These are phyloP conservation scores for Teratosphaeria nubilosa DNA, from an alignment of 2,329 filamentous ascomycete species.

Conservation along the genomic window DNA sequence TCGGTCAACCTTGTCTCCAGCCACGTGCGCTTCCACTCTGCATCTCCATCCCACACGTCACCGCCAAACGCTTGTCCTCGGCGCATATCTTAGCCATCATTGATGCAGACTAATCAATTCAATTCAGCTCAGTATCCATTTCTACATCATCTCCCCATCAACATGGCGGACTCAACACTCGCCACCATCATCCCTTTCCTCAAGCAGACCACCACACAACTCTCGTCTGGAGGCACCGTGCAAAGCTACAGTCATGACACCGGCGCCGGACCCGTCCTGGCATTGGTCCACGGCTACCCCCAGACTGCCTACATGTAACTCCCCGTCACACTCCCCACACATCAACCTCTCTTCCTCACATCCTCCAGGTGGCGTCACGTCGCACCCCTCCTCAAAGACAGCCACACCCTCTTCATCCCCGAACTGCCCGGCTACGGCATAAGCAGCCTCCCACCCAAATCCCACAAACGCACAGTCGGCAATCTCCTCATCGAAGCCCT, in stretches of 20 bases:
- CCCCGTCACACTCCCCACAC: neutral
- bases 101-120: neutral
- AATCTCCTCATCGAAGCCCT: slow-evolving; percentile 34
- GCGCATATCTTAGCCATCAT: too few relatives aligned
- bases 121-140: neutral
- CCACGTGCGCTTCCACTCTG: too few relatives aligned
- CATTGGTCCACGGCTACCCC: slow-evolving; percentile 38
- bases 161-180: slow-evolving; percentile 18
- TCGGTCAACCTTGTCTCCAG: too few relatives aligned
- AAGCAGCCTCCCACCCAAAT: slow-evolving; percentile 24
- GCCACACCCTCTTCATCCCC: slow-evolving; percentile 37
- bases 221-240: slow-evolving; percentile 22
- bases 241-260: slow-evolving; percentile 25
- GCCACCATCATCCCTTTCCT: slow-evolving; percentile 21
- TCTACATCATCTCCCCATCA: neutral
- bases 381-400: slow-evolving; percentile 28
- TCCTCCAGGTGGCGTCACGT: slow-evolving; percentile 23
- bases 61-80: too few relatives aligned
- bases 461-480: slow-evolving; percentile 34
- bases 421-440: slow-evolving; percentile 41
- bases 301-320: slow-evolving; percentile 29
- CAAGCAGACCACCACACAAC: slow-evolving; percentile 16
- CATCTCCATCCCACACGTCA: too few relatives aligned
- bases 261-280: slow-evolving; percentile 28
- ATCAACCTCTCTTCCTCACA: neutral